Base-by-base conservation (phyloP, 805 yeast genomes). In the Pichia manshurica region DNA sequence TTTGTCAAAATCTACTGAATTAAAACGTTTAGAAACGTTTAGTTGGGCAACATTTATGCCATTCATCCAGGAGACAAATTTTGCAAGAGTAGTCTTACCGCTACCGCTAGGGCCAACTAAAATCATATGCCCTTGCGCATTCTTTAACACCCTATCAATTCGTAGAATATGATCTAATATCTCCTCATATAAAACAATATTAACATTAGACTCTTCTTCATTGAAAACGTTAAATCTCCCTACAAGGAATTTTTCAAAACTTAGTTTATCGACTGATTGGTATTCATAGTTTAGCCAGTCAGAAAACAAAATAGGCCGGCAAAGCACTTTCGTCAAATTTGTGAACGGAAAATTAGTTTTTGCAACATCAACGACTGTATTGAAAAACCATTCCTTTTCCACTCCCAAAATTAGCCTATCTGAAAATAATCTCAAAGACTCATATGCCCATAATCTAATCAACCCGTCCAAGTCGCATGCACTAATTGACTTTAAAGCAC, bases 41-140 rank as follows among this genome's bases (percentile, higher is more conserved):
- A 91, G 70, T 51, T 81, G 86, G 17, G 73, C 66, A 0, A 81
- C 71, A 23, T 70, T 74, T 17, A 87, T 59, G 0, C 96, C 96
- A 61, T 86, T 85, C 67, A 89, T 78, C 98, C 98, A 91, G 0
- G 95, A 80, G 4, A 87, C 96, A 72, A 91, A 91, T 52, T 80
- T 77, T 0, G 85, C 71, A 46, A 89, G 58, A 0, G 90, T 82
- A 0, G 87, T 75, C 61, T 86, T 87, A 1, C 97, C 97, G 54
- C 89, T 79, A 1, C 95, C 77, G 46, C 87, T 75, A 1, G 87
- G 79, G 0, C 97, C 98, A 19, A 87, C 84, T 35, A 91, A 61
- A 53, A 91, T 86, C 71, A 87, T 64, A 63, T 91, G 98, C 0
- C 98, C 98, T 58, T 90, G 97, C 0, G 83, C 81, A 57, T 88